Evolutionary conservation across 441 rosid species (phyloP).

Genomic region (Hura crepitans): DNA sequence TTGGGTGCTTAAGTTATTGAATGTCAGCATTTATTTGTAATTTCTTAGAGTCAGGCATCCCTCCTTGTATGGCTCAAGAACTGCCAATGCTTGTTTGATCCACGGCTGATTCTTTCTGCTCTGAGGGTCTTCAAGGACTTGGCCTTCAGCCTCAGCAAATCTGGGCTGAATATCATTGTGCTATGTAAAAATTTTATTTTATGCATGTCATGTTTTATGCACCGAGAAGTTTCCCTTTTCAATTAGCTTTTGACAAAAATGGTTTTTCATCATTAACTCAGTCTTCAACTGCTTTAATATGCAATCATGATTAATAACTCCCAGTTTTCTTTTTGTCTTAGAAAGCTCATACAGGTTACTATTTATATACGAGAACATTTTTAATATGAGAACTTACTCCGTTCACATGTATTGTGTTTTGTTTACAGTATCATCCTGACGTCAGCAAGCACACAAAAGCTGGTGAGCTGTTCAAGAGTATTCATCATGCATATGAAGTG

Average conservation of each 20-base stretch:
- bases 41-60: background rate
- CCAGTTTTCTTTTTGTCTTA: background rate
- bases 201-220: background rate
- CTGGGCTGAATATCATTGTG: background rate
- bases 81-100: background rate
- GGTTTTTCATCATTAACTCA: background rate
- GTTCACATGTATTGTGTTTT: slow-evolving; percentile 13
- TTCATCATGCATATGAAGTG: slow-evolving; percentile 73
- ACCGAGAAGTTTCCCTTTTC: background rate
- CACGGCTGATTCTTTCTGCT: background rate
- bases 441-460: slow-evolving; percentile 69
- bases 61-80: background rate
- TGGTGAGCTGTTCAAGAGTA: slow-evolving; percentile 66
- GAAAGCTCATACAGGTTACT: background rate
- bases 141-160: background rate
- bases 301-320: background rate
- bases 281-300: background rate
- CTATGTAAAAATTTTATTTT: background rate
- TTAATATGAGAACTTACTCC: slow-evolving; percentile 8
- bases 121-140: slow-evolving; percentile 4
- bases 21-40: too few species aligned
- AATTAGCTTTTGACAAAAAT: background rate
- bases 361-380: background rate
- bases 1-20: too few species aligned
- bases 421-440: slow-evolving; percentile 84